A percentile compares a stretch with the other conserved stretches of the same genome.
Evolutionary conservation across 768 basidiomycete species (phyloP).

Genomic region (Roridomyces roridus): DNA sequence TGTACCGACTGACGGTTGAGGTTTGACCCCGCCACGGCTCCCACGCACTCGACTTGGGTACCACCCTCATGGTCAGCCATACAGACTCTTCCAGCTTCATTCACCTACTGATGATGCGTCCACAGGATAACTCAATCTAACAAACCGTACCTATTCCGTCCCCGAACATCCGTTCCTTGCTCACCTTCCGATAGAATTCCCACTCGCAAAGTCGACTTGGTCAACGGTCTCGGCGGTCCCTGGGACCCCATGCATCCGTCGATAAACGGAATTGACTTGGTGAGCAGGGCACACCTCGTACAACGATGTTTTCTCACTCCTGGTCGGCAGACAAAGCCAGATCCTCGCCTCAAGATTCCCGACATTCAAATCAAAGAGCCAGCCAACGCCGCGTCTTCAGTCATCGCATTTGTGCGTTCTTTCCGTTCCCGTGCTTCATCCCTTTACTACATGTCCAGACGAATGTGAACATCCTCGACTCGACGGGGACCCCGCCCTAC

Average conservation of each 20-base stretch:
- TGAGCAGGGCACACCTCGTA: too few species aligned
- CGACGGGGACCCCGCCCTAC: constrained; percentile 39
- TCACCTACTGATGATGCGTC: background rate
- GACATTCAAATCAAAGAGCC: constrained; percentile 8
- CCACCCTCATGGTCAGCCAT: constrained; percentile 18
- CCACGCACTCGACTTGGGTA: constrained; percentile 20
- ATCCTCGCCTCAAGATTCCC: constrained; percentile 15
- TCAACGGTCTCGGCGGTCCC: constrained; percentile 13
- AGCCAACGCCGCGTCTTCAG: background rate
- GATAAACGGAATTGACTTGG: constrained; percentile 17
- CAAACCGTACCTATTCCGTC: background rate
- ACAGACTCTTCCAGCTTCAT: background rate
- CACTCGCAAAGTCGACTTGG: too few species aligned
- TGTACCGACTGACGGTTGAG: background rate
- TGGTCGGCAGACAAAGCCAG: constrained; percentile 13
- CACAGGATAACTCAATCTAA: constrained; percentile 8
- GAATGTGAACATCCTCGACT: constrained; percentile 42
- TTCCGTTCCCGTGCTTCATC: background rate
- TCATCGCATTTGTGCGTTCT: constrained; percentile 14
- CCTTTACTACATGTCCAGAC: too few species aligned
- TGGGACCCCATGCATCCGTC: constrained; percentile 12
- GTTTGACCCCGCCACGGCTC: constrained; percentile 15
- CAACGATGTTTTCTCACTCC: background rate
- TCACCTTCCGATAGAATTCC: background rate
- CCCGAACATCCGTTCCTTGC: background rate